These are phyloP conservation scores for Trichoderma cornu-damae DNA, from an alignment of 2,329 filamentous ascomycete species.

Conservation along the genomic window DNA sequence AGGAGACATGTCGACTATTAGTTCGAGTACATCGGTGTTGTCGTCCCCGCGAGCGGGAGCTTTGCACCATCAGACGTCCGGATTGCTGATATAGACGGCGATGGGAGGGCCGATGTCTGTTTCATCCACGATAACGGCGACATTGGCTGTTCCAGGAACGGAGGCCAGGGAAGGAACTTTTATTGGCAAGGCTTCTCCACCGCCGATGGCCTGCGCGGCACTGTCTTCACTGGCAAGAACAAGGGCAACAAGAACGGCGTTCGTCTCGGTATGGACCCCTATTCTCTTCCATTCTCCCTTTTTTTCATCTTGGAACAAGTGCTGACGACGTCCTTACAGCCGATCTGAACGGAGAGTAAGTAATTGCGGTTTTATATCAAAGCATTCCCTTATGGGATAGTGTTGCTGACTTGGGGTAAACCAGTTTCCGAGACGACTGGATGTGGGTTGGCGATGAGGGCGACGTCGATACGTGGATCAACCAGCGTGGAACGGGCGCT, in stretches of 20 bases:
- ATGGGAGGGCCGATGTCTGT: not conserved
- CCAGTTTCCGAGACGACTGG: not conserved
- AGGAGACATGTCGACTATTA: not conserved
- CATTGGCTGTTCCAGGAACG: conserved; percentile 1
- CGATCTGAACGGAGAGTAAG: too few relatives aligned
- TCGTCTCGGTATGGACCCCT: not conserved
- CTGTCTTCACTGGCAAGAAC: conserved; percentile 1
- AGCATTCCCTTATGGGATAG: too few relatives aligned
- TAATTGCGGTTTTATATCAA: too few relatives aligned
- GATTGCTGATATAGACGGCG: conserved; percentile 1
- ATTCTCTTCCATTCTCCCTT: not conserved
- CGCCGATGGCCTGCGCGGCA: not conserved
- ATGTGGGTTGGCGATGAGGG: not conserved
- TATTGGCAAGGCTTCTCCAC: not conserved
- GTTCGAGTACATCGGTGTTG: conserved; percentile 1
- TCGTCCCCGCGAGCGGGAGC: not conserved
- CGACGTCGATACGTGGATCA: not conserved
- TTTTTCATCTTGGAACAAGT: too few relatives aligned
- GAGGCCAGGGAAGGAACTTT: not conserved
- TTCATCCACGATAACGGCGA: conserved; percentile 1
- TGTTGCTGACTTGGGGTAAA: not conserved
- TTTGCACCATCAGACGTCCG: not conserved
- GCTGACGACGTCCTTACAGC: too few relatives aligned
- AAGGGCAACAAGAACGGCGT: not conserved
- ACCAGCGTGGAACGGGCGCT: not conserved